Conservation (phyloP, 148 eudicot species). For the Vaccinium myrtillus region DNA sequence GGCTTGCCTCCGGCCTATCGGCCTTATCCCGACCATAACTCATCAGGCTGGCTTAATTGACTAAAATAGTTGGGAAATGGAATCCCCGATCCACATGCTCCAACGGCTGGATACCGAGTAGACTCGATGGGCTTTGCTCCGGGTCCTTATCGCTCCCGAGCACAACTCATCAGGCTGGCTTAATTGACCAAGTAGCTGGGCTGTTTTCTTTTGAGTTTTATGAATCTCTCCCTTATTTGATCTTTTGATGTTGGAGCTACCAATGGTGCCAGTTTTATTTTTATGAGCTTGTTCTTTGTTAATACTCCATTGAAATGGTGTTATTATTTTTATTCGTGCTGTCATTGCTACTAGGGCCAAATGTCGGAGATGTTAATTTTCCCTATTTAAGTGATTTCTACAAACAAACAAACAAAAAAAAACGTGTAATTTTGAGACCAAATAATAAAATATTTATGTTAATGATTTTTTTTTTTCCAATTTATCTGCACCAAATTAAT, state of each 20-base stretch:
- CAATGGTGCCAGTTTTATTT: not conserved
- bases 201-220: not conserved
- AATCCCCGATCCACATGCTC: slow-evolving; percentile 19
- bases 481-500: too few relatives aligned
- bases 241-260: not conserved
- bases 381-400: too few relatives aligned
- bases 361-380: not conserved
- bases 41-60: slow-evolving; percentile 45
- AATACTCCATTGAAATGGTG: not conserved
- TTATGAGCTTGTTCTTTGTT: not conserved
- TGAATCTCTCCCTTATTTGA: not conserved
- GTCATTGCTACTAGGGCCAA: not conserved
- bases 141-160: slow-evolving; percentile 21
- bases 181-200: slow-evolving; percentile 17
- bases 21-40: slow-evolving; percentile 13
- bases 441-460: too few relatives aligned
- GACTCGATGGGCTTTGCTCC: slow-evolving; percentile 31
- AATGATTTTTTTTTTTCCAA: too few relatives aligned
- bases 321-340: not conserved
- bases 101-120: slow-evolving; percentile 17
- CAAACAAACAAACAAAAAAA: too few relatives aligned
- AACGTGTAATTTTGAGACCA: too few relatives aligned
- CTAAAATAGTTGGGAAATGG: slow-evolving; percentile 12
- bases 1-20: slow-evolving; percentile 33
- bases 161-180: slow-evolving; percentile 38